Conservation (phyloP, 768 basidiomycete species). For the Tricholoma furcatifolium region DNA sequence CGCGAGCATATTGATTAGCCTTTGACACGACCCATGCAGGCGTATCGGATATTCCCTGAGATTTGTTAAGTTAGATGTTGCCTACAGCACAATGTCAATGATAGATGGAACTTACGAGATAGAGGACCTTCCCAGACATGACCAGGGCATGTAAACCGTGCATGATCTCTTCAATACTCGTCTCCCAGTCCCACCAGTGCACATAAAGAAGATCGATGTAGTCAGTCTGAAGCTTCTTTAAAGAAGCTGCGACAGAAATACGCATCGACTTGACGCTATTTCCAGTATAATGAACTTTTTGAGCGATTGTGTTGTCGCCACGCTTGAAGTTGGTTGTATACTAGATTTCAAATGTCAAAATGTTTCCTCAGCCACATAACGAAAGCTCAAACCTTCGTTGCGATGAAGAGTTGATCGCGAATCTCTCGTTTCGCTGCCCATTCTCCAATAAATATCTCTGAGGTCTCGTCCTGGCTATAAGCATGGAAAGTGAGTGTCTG, state of each 20-base stretch:
- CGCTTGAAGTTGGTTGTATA: slow-evolving; percentile 20
- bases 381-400: slow-evolving; percentile 39
- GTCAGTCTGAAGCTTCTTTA: slow-evolving; percentile 44
- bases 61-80: no score
- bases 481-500: no score
- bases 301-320: slow-evolving; percentile 20
- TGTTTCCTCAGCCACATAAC: no score
- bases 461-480: slow-evolving; percentile 37
- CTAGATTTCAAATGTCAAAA: neutral
- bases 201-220: slow-evolving; percentile 50
- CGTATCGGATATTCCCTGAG: slow-evolving; percentile 29
- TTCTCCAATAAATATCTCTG: slow-evolving; percentile 46
- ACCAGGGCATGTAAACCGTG: slow-evolving; percentile 51
- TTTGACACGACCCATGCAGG: slow-evolving; percentile 44
- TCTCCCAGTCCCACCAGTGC: slow-evolving; percentile 53
- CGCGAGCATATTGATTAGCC: slow-evolving; percentile 46
- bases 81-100: no score
- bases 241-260: slow-evolving; percentile 38
- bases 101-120: slow-evolving; percentile 27
- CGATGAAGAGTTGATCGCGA: slow-evolving; percentile 46
- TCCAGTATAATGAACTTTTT: slow-evolving; percentile 43
- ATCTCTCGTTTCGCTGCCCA: slow-evolving; percentile 42
- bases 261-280: slow-evolving; percentile 47
- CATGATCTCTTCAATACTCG: slow-evolving; percentile 58
- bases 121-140: slow-evolving; percentile 48